These are phyloP conservation scores for Claviceps humidiphila DNA, from an alignment of 2,329 filamentous ascomycete genomes.

Conservation along the genomic window DNA sequence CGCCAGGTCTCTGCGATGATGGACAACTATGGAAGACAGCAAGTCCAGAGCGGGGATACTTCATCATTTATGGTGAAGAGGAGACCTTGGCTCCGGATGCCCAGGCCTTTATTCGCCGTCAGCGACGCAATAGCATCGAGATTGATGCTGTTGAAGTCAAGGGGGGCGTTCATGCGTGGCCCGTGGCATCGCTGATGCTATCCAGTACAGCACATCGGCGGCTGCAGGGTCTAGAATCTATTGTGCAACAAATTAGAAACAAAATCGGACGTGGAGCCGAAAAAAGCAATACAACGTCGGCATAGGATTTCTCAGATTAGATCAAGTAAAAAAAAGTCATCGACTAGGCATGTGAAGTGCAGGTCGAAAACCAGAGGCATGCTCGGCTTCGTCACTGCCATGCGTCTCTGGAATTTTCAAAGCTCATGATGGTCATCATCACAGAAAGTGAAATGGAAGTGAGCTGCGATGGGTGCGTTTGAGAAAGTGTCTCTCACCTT, in stretches of 20 bases:
- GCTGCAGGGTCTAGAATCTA: constrained; percentile 35
- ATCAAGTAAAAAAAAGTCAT: constrained; percentile 42
- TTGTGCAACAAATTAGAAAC: constrained; percentile 25
- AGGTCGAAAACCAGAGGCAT: constrained; percentile 31
- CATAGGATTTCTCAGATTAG: constrained; percentile 41
- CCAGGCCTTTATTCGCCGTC: constrained; percentile 40
- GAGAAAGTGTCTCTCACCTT: background rate
- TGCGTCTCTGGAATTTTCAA: constrained; percentile 20
- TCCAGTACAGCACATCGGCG: constrained; percentile 35
- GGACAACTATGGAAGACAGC: constrained; percentile 52
- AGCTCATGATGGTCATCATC: constrained; percentile 30
- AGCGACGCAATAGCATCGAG: constrained; percentile 38
- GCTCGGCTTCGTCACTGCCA: constrained; percentile 37
- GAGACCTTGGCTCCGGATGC: constrained; percentile 68
- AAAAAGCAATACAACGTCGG: constrained; percentile 5
- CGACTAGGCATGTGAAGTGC: constrained; percentile 13
- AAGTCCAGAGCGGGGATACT: constrained; percentile 52
- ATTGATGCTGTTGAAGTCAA: constrained; percentile 47
- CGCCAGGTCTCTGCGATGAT: constrained; percentile 59
- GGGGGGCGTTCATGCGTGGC: constrained; percentile 70
- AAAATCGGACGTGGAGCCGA: constrained; percentile 12
- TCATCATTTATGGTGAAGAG: constrained; percentile 59
- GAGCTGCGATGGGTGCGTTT: background rate
- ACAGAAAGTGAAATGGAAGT: constrained; percentile 9
- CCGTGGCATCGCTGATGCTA: constrained; percentile 52